Evolutionary conservation across 1,284 basidiomycete species (phyloP), one percentile per base, ranked within the genome.

Genomic region (Boletus hoseneyae): DNA sequence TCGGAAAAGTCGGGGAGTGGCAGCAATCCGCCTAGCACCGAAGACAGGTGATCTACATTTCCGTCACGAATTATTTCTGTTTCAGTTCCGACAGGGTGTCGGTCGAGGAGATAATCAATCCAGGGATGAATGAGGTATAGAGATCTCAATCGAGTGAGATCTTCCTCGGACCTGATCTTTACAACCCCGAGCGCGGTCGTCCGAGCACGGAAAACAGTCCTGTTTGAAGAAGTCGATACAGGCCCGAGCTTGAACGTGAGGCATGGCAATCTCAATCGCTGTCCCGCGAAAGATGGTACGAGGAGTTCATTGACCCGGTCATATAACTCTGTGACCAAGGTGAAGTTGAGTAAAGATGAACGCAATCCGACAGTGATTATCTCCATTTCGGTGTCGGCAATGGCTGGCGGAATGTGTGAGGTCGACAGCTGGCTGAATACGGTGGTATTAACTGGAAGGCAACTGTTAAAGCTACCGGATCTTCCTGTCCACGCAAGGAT

Each of bases 401-500:
- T 36, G 16, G 34, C 16, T 3, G 34, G 18, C 34, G 16, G 34
- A 18, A 36, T 36, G 18, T 36, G 34, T 7, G 34, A 36, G 9
- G 3, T 13, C 1, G 52, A 25, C 5, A 19, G 10, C 13, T 43
- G 16, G 4, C 27, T 32, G 47, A 53, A 53, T 1, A 34, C 47
- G 1, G 2, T 4, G 12, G 51, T 53, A 3, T 11, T 35, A 10
- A 27, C 15, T 5, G 51, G 51, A 7, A 54, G 33, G 4, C 51
- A 52, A n/a, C 51, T 52, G 7, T 54, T 54, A 19, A 34, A 52
- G 3, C 10, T 13, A 2, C 51, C 39, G 3, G 51, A 37, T 29
- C 5, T 16, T n/a, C 51, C 51, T 2, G 42, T 47, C 51, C 51
- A 52, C 1, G 43, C 51, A 12, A 54, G 51, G 23, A 53, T 34